Conservation (phyloP, 495 filamentous ascomycete species). For the Hamigera avellanea region DNA sequence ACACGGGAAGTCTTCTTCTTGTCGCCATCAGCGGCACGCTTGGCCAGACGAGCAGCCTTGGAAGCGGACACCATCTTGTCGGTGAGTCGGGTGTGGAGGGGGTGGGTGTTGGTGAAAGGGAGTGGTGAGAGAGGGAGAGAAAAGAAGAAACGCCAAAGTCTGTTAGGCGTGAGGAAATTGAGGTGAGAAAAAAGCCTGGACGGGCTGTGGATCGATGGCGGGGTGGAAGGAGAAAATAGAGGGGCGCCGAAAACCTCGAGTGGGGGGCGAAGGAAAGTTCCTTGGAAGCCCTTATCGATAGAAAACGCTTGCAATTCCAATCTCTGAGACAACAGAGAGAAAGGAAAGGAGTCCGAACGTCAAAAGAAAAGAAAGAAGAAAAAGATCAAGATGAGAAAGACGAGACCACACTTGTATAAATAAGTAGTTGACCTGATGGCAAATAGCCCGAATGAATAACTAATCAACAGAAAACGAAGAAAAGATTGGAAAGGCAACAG, state of each 20-base stretch:
- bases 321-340: slow-evolving; percentile 3
- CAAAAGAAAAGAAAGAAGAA: no score
- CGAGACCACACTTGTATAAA: no score
- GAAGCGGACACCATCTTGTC: slow-evolving; percentile 70
- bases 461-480: no score
- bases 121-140: slow-evolving; percentile 2
- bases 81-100: slow-evolving; percentile 5
- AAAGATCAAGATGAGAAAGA: no score
- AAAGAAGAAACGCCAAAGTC: slow-evolving; percentile 21
- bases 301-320: slow-evolving; percentile 11
- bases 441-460: no score
- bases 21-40: slow-evolving; percentile 68
- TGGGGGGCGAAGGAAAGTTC: slow-evolving; percentile 15
- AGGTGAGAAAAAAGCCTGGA: neutral
- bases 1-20: slow-evolving; percentile 62
- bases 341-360: neutral
- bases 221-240: slow-evolving; percentile 20
- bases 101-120: no score
- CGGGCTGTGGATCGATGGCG: slow-evolving; percentile 28
- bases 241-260: slow-evolving; percentile 21
- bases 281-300: slow-evolving; percentile 34
- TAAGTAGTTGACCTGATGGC: no score
- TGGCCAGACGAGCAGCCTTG: slow-evolving; percentile 94
- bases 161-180: slow-evolving; percentile 13
- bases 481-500: no score